Base-by-base conservation (phyloP, 2,329 filamentous ascomycete genomes). In the Colletotrichum zoysiae region DNA sequence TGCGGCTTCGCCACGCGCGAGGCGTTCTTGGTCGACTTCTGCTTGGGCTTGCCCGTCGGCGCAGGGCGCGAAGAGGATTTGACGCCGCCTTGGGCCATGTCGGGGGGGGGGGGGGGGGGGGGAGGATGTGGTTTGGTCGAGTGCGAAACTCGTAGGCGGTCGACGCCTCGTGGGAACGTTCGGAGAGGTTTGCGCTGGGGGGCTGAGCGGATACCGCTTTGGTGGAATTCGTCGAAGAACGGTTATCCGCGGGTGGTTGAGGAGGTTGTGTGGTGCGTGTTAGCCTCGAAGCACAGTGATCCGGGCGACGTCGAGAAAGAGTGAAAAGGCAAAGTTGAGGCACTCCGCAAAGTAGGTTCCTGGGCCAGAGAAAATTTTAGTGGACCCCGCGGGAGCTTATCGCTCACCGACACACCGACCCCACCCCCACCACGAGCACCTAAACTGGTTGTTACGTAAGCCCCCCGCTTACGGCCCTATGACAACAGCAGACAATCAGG, bases 21-120 rank as follows among this genome's bases (percentile, higher is more conserved):
- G 16, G 81, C 81, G 70, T 84, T 81, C 66, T 77, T 84, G 50
- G 77, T 69, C 7, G 76, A 76, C 48, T 79, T 76, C 26, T 78
- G 76, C 70, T 78, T 77, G 9, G 77, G 81, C 61, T 81, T 79
- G 40, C 79, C 77, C 74, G 83, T 84, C 73, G 82, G 76, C 50
- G 82, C 76, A 26, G 83, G 79, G 70, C 83, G 81, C 50, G 82
- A 78, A 44, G 83, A 79, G 71, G 85, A 86, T 76, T 89, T 89
- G 59, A 87, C 76, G 7, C 82, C 78, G 75, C 88, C 88, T 80
- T 90, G 88, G 2, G 84, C 87, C 88, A 90, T 89, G 42, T 46
- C 70, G 3, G 5, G 42, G 14, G 11, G 16, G 9, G 1, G n/a
- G 30, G 14, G n/a, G 14, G 38, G 11, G 7, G n/a, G n/a, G n/a